These are phyloP conservation scores for Davidsoniella virescens DNA, from an alignment of 2,329 filamentous ascomycete species.

Conservation along the genomic window DNA sequence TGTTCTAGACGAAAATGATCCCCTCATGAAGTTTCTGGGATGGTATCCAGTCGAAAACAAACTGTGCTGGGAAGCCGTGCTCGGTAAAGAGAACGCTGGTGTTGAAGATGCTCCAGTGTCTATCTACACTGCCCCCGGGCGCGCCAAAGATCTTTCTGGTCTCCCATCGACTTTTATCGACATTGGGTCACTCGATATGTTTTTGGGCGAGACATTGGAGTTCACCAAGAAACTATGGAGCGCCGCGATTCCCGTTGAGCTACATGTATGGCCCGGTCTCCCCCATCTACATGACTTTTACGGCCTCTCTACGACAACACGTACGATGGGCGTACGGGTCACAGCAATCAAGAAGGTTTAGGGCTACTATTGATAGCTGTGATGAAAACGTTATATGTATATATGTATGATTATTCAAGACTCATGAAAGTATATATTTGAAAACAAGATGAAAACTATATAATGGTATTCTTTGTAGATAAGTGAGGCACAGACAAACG, in stretches of 20 bases:
- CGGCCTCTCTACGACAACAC: slow-evolving; percentile 6
- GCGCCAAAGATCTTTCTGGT: slow-evolving; percentile 16
- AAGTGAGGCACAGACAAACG: too few species aligned
- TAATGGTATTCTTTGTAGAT: too few species aligned
- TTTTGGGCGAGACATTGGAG: slow-evolving; percentile 20
- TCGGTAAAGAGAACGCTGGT: slow-evolving; percentile 14
- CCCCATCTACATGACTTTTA: slow-evolving; percentile 19
- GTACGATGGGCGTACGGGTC: slow-evolving; percentile 8
- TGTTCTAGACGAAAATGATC: slow-evolving; percentile 5
- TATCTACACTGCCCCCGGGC: slow-evolving; percentile 16
- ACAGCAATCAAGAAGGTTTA: slow-evolving; percentile 3
- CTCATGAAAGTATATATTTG: too few species aligned
- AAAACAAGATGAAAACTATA: too few species aligned
- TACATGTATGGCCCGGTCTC: slow-evolving; percentile 26
- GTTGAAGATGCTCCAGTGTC: slow-evolving; percentile 13
- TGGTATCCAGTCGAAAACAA: slow-evolving; percentile 15
- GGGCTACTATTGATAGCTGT: too few species aligned
- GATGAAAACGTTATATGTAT: too few species aligned
- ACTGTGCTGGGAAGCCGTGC: slow-evolving; percentile 16
- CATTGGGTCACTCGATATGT: slow-evolving; percentile 24
- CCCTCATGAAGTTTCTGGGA: neutral
- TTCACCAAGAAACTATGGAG: slow-evolving; percentile 20
- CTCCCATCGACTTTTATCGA: slow-evolving; percentile 25
- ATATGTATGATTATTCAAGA: too few species aligned
- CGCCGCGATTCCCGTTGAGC: slow-evolving; percentile 22